Base-by-base conservation (phyloP, 768 basidiomycete species). In the Kwoniella sp. region DNA sequence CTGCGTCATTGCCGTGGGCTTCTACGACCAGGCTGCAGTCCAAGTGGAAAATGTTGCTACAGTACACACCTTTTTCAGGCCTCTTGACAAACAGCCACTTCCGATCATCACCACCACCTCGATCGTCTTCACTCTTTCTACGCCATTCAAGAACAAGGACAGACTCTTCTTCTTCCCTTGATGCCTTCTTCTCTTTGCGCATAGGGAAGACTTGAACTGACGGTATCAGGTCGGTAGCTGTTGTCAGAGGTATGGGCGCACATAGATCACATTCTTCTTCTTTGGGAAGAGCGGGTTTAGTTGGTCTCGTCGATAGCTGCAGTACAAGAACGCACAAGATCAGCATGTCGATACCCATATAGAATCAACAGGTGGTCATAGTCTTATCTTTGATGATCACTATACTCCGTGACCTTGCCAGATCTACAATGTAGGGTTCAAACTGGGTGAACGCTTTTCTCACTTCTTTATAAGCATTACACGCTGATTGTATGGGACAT, bases 111-210 rank as follows among this genome's bases (percentile, higher is more conserved):
- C 17, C 40, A 9, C 17, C 10, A 44, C 40, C 17, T 19, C 13
- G 58, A 47, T 19, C 22, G 9, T 22, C 17, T 24, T 55, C 50
- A 44, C 33, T 82, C 81, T 17, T 54, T 4, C 68, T 62, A 33
- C 62, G 46, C 90, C 91, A 94, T 80, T 92, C 91, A 29, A 95
- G 81, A n/a, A 92, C 87, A 69, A 87, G 89, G 13, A 95, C 91
- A 15, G 88, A 82, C 75, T 92, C 91, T 48, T 89, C 81, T 74
- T 98, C 94, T 76, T 90, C 88, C 55, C 92, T 83, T 12, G 87
- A 86, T 72, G 88, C 90, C 81, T 92, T 94, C 65, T 88, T 88
- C 55, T 87, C 86, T 21, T 83, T 85, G 73, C 88, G 90, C 90
- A 95, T 91, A 0, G 94, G 94, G 79, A 88, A 96, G n/a, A 86